phyloP scores from a whole-genome alignment of 129 eudicot genomes.

The Artemisia tridentata region DNA sequence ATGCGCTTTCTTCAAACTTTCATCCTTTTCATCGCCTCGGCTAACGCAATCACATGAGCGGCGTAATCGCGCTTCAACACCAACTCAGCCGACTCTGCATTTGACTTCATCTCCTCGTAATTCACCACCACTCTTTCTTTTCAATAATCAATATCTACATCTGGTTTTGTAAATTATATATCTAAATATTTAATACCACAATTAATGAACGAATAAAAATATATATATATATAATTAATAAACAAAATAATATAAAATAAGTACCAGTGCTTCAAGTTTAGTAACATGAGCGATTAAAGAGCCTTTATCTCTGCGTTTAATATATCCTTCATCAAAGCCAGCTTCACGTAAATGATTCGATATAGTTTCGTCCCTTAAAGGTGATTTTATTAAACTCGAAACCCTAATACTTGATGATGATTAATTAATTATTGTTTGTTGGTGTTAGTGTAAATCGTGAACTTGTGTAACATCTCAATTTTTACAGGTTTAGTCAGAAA shows the following conservation, averaged over 20 bases:
- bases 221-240: no score
- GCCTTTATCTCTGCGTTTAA: slow-evolving; percentile 84
- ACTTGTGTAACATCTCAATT: no score
- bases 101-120: slow-evolving; percentile 58
- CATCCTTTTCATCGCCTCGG: slow-evolving; percentile 76
- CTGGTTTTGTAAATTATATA: slow-evolving; percentile 79
- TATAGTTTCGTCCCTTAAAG: slow-evolving; percentile 64
- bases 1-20: slow-evolving; percentile 69
- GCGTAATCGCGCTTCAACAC: slow-evolving; percentile 53
- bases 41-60: slow-evolving; percentile 44
- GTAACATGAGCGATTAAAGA: slow-evolving; percentile 83
- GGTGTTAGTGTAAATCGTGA: slow-evolving; percentile 43
- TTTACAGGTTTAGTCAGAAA: no score
- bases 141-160: slow-evolving; percentile 95
- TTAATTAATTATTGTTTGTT: slow-evolving; percentile 18
- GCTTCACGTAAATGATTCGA: slow-evolving; percentile 90
- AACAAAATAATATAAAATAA: background rate
- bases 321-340: slow-evolving; percentile 82
- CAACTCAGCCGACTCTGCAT: slow-evolving; percentile 59
- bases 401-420: slow-evolving; percentile 44
- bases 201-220: no score
- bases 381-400: slow-evolving; percentile 40
- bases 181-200: slow-evolving; percentile 33
- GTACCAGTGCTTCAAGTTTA: slow-evolving; percentile 93
- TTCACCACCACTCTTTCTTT: slow-evolving; percentile 78